Evolutionary conservation across 1,284 basidiomycete genomes (phyloP).

Genomic region (Porodaedalea pini): DNA sequence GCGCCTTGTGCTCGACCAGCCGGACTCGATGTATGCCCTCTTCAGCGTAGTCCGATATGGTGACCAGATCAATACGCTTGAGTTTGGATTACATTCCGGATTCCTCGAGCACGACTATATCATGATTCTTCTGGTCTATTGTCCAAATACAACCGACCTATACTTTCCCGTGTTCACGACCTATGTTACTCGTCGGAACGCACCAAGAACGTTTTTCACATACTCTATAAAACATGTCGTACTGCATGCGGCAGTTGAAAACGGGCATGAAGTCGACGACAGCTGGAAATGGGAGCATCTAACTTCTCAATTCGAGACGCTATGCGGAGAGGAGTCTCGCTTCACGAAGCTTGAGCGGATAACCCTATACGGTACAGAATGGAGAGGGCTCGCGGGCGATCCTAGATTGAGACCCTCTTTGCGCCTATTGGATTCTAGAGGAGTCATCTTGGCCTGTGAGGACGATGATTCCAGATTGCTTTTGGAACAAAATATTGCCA

Average conservation of each 20-base stretch:
- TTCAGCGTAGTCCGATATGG: conserved; percentile 1
- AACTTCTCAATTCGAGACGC: background rate
- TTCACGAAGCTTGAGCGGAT: conserved; percentile 1
- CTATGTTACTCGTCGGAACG: background rate
- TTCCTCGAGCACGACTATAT: conserved; percentile 8
- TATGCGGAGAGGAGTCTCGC: conserved; percentile 1
- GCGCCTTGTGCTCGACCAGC: conserved; percentile 4
- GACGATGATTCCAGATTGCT: background rate
- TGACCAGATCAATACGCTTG: background rate
- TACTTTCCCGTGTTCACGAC: conserved; percentile 12
- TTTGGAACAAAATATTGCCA: background rate
- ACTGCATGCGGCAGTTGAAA: background rate
- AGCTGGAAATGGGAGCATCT: background rate
- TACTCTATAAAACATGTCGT: background rate
- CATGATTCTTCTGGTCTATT: conserved; percentile 2
- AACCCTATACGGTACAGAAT: conserved; percentile 2
- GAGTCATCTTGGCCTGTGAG: background rate
- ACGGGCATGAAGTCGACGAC: background rate
- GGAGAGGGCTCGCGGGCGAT: background rate
- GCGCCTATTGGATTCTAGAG: background rate
- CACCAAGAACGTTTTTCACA: background rate
- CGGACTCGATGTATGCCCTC: conserved; percentile 1
- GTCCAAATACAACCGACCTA: background rate
- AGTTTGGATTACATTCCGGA: background rate
- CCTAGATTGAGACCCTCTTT: background rate